Base-by-base conservation (phyloP, 257 asterid genomes). In the Solanum megistacrolobum region DNA sequence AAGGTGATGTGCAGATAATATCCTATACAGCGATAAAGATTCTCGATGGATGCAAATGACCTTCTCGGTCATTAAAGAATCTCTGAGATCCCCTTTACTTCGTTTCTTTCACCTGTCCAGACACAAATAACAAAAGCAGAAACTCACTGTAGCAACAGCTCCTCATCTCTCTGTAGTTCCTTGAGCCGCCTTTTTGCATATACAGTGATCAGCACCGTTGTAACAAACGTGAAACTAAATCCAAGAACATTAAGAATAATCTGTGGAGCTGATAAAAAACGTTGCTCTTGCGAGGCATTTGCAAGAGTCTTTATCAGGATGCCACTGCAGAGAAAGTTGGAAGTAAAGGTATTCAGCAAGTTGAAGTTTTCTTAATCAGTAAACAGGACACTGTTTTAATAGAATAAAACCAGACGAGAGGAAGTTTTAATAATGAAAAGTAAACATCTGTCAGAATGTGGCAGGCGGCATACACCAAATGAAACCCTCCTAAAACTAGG, bases 271-370 rank as follows among this genome's bases (percentile, higher is more conserved):
- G 98, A 91, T 46, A 95, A 84, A 39, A 92, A 65, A 27, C 84
- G 91, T 62, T 83, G 90, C 82, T 93, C 96, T 32, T 89, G 89
- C 12, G 99, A 95, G 81, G 97, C 99, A 89, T 95, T 92, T 5
- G 98, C 99, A 71, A 96, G 89, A 4, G 99, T 92, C 90, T 92
- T 92, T 79, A 96, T 93, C 84, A 96, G 89, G 74, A 95, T 92
- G 83, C 99, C 99, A 87, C 99, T 96, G 84, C 92, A 90, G 81
- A 36, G 87, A 82, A 65, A 88, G 78, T 87, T 79, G 23, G 25
- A 82, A 79, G 55, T 55, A 86, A 65, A 39, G 41, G 18, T 81
- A 81, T 43, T 81, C 85, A 81, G 29, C 29, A 81, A 29, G 6
- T 46, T 38, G 18, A 27, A 16, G 29, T 81, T 81, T 27, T 7